These are phyloP conservation scores for Xylariaceae sp. DNA, from an alignment of 2,329 filamentous ascomycete species.

Conservation along the genomic window DNA sequence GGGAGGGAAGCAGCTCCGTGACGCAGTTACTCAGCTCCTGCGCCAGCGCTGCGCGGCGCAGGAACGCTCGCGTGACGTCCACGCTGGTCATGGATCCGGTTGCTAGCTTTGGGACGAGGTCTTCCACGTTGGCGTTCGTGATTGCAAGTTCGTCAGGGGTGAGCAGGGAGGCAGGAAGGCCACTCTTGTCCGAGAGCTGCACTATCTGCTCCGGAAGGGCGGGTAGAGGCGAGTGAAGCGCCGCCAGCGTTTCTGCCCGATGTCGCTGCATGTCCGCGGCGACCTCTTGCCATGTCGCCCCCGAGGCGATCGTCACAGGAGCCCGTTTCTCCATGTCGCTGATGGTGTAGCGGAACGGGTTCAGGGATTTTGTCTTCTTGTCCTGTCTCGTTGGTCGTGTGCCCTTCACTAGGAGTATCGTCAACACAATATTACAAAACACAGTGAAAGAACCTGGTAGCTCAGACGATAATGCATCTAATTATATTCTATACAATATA, in stretches of 20 bases:
- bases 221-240: slow-evolving; percentile 36
- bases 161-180: slow-evolving; percentile 43
- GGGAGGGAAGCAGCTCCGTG: slow-evolving; percentile 23
- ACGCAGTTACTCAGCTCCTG: slow-evolving; percentile 37
- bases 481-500: too few relatives aligned
- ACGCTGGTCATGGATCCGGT: slow-evolving; percentile 38
- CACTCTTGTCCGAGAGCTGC: slow-evolving; percentile 27
- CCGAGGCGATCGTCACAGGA: slow-evolving; percentile 23
- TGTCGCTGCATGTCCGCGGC: slow-evolving; percentile 40
- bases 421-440: too few relatives aligned
- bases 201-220: too few relatives aligned
- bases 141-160: slow-evolving; percentile 42
- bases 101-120: slow-evolving; percentile 39
- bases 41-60: slow-evolving; percentile 49
- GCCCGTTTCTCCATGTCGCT: too few relatives aligned
- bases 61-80: slow-evolving; percentile 47
- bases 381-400: too few relatives aligned
- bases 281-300: slow-evolving; percentile 41
- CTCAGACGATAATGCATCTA: too few relatives aligned
- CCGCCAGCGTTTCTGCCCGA: slow-evolving; percentile 39
- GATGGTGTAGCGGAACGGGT: too few relatives aligned
- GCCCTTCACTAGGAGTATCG: too few relatives aligned
- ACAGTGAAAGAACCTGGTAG: too few relatives aligned
- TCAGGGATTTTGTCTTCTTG: too few relatives aligned
- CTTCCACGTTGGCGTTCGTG: slow-evolving; percentile 41